These are phyloP conservation scores for Carex kokanica DNA, from an alignment of 176 grass and related monocot genomes.

Conservation along the genomic window DNA sequence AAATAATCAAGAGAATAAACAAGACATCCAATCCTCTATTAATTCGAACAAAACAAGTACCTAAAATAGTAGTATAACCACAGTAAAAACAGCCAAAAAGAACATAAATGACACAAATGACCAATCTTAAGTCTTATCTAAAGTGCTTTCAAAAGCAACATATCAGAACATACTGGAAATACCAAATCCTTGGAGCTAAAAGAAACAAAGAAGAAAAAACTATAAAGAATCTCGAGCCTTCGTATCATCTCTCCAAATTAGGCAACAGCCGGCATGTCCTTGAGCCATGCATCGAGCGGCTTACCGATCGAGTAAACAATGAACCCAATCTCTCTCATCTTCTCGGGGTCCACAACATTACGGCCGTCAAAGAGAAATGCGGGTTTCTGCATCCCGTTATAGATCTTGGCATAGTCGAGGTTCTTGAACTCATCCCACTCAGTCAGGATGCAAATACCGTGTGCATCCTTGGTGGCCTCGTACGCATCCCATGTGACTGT, in stretches of 20 bases:
- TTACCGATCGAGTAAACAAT: conserved; percentile 73
- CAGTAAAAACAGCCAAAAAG: conserved; percentile 21
- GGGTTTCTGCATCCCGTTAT: conserved; percentile 54
- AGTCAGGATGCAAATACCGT: conserved; percentile 59
- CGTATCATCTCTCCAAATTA: conserved; percentile 27
- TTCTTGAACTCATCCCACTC: conserved; percentile 68
- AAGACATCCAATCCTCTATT: conserved; percentile 20
- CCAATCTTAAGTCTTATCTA: conserved; percentile 16
- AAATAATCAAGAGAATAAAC: conserved; percentile 20
- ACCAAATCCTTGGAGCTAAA: conserved; percentile 28
- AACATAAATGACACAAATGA: conserved; percentile 9
- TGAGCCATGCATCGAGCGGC: conserved; percentile 61
- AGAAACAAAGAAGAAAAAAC: conserved; percentile 30
- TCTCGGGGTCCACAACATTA: conserved; percentile 49
- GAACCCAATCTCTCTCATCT: conserved; percentile 63
- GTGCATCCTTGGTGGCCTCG: conserved; percentile 63
- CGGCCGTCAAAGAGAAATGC: conserved; percentile 69
- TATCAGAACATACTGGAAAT: conserved; percentile 26
- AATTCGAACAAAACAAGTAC: conserved; percentile 9
- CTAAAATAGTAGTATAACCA: conserved; percentile 27
- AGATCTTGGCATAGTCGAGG: conserved; percentile 58
- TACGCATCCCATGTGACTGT: conserved; percentile 60
- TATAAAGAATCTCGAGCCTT: conserved; percentile 31
- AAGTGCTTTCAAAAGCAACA: conserved; percentile 9
- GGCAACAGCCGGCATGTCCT: conserved; percentile 64